Conservation (phyloP, 805 yeast genomes). For the Kuraishia floccosa region DNA sequence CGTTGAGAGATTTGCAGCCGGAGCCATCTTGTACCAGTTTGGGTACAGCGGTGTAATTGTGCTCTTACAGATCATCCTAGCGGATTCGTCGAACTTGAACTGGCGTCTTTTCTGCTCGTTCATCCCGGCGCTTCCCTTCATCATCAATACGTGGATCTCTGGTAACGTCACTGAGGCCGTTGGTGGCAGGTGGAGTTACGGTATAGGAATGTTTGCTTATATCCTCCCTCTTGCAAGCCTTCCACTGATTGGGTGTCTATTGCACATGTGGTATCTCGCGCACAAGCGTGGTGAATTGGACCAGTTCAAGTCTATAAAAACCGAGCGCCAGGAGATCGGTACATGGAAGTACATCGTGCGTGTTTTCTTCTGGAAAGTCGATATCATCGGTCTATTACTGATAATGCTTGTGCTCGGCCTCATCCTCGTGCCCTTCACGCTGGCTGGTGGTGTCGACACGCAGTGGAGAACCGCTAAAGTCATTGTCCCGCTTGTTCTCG, state of each 20-base stretch:
- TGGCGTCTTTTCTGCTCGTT: constrained; percentile 62
- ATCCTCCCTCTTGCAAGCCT: constrained; percentile 55
- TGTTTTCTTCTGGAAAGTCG: constrained; percentile 51
- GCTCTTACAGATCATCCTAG: constrained; percentile 42
- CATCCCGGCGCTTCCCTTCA: constrained; percentile 59
- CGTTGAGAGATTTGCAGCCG: constrained; percentile 51
- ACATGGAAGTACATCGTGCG: constrained; percentile 18
- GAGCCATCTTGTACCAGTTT: constrained; percentile 40
- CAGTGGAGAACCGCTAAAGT: constrained; percentile 52
- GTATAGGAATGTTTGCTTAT: constrained; percentile 73
- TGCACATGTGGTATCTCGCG: constrained; percentile 48
- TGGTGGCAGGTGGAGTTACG: constrained; percentile 51
- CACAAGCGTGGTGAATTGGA: constrained; percentile 39
- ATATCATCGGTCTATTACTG: constrained; percentile 49
- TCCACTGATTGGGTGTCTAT: constrained; percentile 43
- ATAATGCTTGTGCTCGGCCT: constrained; percentile 49
- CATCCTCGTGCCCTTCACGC: constrained; percentile 60
- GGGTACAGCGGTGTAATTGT: constrained; percentile 60
- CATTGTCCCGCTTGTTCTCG: constrained; percentile 62
- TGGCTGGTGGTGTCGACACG: constrained; percentile 52
- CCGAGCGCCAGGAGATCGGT: constrained; percentile 19
- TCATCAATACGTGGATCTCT: constrained; percentile 70
- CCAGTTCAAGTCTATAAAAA: constrained; percentile 16
- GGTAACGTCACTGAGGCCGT: constrained; percentile 41
- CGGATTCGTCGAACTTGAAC: constrained; percentile 58